Base-by-base conservation (phyloP, 2,329 filamentous ascomycete genomes). In the Monilinia laxa region DNA sequence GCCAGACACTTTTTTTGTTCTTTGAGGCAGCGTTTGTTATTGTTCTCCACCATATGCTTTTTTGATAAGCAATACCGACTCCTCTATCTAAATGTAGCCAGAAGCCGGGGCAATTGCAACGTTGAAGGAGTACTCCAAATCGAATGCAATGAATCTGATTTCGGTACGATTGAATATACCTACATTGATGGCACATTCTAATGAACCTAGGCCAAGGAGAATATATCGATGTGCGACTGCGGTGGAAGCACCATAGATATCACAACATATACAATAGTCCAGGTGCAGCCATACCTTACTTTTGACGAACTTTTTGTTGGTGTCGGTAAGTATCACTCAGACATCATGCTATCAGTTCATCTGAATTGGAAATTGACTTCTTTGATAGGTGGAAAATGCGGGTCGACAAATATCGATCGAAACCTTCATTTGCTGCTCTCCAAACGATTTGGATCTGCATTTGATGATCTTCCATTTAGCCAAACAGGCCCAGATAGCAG, bases 231-330 rank as follows among this genome's bases (percentile, higher is more conserved):
- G 0, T 74, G 72, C 45, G 72, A 74, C 14, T 73, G 72, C 59
- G 73, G 73, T 18, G 72, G 72, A 3, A 71, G 72, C 2, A 74
- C 73, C 12, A 64, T 73, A 31, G 73, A 74, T 47, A 71, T 74
- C 3, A 74, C 73, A 3, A 73, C 72, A 4, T 74, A 74, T 42
- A 67, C 23, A 1, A 69, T 73, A 9, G 65, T 35, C 1, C 67
- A 72, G 11, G 67, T 71, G 40, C 11, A 49, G 1, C 72, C 70
- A 45, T 14, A 12, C 4, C 47, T 73, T 6, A 38, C 9, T 0
- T 73, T 73, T 25, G 71, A 71, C 16, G 72, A 73, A 45, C 59
- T 73, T 35, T 67, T 54, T 28, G 62, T 70, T 6, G 72, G 71
- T 6, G 31, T 64, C 1, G 62, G 52, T 42, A 54, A 4, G n/a